phyloP scores from a whole-genome alignment of 139 green algal genomes.

The Ettlia oleoabundans region DNA sequence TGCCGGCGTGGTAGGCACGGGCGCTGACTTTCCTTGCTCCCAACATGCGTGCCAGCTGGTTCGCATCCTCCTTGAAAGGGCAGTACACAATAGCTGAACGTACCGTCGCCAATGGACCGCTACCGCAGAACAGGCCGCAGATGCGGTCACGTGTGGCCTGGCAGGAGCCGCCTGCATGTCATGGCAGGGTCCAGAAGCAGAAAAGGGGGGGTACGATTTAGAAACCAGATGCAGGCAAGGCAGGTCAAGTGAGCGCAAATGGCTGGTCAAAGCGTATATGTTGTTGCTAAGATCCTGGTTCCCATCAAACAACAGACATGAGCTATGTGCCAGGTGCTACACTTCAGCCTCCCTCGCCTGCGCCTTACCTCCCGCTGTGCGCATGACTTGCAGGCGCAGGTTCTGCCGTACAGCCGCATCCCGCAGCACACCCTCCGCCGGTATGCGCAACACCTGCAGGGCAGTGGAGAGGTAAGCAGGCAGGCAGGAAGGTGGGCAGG shows the following conservation, averaged over 20 bases:
- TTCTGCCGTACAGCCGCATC: constrained; percentile 75
- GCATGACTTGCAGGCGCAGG: constrained; percentile 72
- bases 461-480: background rate
- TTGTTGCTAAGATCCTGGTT: too few relatives aligned
- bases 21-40: constrained; percentile 57
- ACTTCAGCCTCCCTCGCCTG: too few relatives aligned
- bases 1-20: constrained; percentile 78
- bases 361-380: constrained; percentile 32
- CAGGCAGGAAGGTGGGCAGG: constrained; percentile 10
- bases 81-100: constrained; percentile 81
- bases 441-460: constrained; percentile 63
- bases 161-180: background rate
- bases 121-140: constrained; percentile 52
- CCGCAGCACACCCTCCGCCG: constrained; percentile 50
- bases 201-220: background rate
- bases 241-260: too few relatives aligned
- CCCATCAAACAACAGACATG: too few relatives aligned
- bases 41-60: constrained; percentile 69
- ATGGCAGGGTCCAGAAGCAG: background rate
- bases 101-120: constrained; percentile 44
- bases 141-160: constrained; percentile 5
- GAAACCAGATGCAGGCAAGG: too few relatives aligned
- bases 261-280: too few relatives aligned
- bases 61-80: constrained; percentile 72
- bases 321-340: too few relatives aligned